Evolutionary conservation across 768 basidiomycete genomes (phyloP).

Genomic region (Panaeolus papilionaceus): DNA sequence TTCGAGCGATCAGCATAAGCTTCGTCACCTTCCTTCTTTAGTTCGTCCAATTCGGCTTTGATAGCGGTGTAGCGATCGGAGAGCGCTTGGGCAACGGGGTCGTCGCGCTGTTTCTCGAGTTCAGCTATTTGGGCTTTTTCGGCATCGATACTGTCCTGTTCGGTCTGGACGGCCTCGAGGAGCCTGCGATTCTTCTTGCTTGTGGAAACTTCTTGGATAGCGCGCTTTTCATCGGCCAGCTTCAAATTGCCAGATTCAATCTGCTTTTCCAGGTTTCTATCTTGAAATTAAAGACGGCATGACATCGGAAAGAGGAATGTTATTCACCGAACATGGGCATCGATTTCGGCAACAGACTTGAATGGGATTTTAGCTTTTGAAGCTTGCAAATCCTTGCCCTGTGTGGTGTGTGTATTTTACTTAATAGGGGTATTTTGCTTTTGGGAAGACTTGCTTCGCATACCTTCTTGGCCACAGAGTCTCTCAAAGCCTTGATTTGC

Average conservation of each 20-base stretch:
- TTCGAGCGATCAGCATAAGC: conserved; percentile 80
- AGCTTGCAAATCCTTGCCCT: conserved; percentile 90
- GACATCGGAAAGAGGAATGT: conserved; percentile 6
- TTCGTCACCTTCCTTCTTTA: conserved; percentile 89
- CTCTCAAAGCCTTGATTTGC: conserved; percentile 81
- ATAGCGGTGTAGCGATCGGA: conserved; percentile 84
- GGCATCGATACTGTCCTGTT: conserved; percentile 82
- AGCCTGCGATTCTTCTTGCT: conserved; percentile 72
- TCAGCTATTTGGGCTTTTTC: conserved; percentile 80
- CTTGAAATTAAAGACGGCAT: conserved; percentile 21
- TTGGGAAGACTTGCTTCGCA: conserved; percentile 7
- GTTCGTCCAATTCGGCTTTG: conserved; percentile 82
- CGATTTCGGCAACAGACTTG: conserved; percentile 86
- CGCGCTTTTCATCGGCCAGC: conserved; percentile 94
- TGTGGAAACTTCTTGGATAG: conserved; percentile 86
- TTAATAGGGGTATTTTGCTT: conserved; percentile 12
- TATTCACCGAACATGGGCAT: conserved; percentile 82
- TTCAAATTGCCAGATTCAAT: conserved; percentile 93
- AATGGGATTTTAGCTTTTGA: conserved; percentile 79
- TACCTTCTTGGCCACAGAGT: conserved; percentile 84
- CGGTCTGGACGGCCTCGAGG: conserved; percentile 82
- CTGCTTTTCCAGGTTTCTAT: conserved; percentile 83
- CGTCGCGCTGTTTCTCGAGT: conserved; percentile 83
- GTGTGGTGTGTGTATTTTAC: conserved; percentile 20
- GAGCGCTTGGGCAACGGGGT: conserved; percentile 85